Percentiles rank a stretch among this genome's conserved stretches.
These are phyloP conservation scores for Epichloe glyceriae DNA, from an alignment of 2,329 filamentous ascomycete genomes.

Conservation along the genomic window DNA sequence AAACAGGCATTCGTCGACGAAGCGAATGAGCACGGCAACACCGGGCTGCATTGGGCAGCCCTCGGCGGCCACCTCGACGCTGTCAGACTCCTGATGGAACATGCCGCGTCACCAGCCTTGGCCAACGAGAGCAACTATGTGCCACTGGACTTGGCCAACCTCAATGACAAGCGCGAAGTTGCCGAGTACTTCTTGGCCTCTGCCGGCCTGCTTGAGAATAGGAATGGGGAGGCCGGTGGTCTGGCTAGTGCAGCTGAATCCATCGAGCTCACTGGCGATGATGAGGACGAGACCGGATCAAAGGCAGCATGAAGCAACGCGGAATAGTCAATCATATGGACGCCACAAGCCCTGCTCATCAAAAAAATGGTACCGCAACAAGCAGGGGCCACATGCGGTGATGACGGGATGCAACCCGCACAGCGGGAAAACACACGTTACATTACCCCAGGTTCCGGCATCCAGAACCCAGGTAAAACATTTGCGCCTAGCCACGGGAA, in stretches of 20 bases:
- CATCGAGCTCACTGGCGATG: slow-evolving; percentile 24
- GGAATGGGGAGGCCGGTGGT: slow-evolving; percentile 33
- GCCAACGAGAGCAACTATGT: slow-evolving; percentile 79
- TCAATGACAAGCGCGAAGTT: slow-evolving; percentile 53
- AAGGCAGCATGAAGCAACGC: slow-evolving; percentile 1
- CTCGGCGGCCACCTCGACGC: slow-evolving; percentile 74
- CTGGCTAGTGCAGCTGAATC: slow-evolving; percentile 25
- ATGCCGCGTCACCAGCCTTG: slow-evolving; percentile 64
- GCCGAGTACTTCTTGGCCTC: slow-evolving; percentile 47
- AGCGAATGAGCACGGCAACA: slow-evolving; percentile 75
- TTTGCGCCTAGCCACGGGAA: background rate
- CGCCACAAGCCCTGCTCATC: background rate
- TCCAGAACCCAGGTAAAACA: background rate
- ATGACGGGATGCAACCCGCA: slow-evolving; percentile 1
- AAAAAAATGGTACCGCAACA: background rate
- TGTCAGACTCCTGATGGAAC: slow-evolving; percentile 63
- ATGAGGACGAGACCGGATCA: slow-evolving; percentile 13
- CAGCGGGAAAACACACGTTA: slow-evolving; percentile 1
- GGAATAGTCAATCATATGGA: background rate
- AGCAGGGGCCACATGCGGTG: background rate
- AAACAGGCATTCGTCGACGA: slow-evolving; percentile 48
- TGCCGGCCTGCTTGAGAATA: slow-evolving; percentile 32
- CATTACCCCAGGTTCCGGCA: background rate
- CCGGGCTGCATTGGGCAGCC: slow-evolving; percentile 85
- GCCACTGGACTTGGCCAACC: slow-evolving; percentile 59